Base-by-base conservation (phyloP, 768 basidiomycete species). In the Dendrothele bispora region DNA sequence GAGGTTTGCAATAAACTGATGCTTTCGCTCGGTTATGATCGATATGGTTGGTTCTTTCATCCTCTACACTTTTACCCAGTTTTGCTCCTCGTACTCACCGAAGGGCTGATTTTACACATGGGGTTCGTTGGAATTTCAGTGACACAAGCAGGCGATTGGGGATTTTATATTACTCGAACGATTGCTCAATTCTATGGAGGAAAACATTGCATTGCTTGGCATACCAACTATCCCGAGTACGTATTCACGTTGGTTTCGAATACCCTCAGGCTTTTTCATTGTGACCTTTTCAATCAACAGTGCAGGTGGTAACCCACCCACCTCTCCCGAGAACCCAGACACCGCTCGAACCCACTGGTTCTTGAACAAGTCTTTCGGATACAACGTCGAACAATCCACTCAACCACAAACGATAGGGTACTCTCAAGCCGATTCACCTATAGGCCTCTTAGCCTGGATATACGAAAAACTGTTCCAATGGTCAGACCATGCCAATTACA, bases 401-500 rank as follows among this genome's bases (percentile, higher is more conserved):
- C 62, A 67, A 43, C 69, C 69, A 3, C 69, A 70, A 48, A 70
- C 69, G 4, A 47, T 71, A 12, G 76, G 72, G 0, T 78, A 78
- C 50, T 43, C 57, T 1, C 58, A 78, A 4, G 54, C 71, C 0
- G 77, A 78, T 50, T 76, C 73, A 14, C 77, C 77, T 11, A 67
- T 64, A 2, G 77, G 75, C 1, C 30, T 70, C 3, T 57, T 71
- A 12, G 64, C 63, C 18, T 71, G 70, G 70, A 70, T 71, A 26
- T 71, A 69, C 35, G 67, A 69, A 41, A 67, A 67, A 27, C 37
- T 68, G 8, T 49, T 55, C 37, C 43, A 49, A 32, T 70, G 67
- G 69, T 57, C 70, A 3, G 77, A 77, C 39, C n/a, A n/a, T n/a
- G n/a, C n/a, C n/a, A 41, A 51, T 1, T 78, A 78, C 48, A 62